Evolutionary conservation across 306 rosid species (phyloP).

Genomic region (Dalbergia oliveri): DNA sequence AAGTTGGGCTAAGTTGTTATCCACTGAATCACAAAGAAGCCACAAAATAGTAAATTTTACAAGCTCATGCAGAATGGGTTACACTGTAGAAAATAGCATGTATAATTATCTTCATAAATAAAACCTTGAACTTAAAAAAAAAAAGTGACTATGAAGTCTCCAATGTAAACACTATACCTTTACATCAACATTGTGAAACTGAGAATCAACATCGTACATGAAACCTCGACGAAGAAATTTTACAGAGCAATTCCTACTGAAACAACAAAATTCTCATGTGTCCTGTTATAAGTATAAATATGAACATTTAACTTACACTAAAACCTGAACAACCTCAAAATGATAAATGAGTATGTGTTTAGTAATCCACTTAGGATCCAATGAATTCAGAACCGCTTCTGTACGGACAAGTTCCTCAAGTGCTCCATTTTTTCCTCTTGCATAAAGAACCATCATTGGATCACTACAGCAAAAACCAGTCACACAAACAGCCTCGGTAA

Average conservation of each 20-base stretch:
- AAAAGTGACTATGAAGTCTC: slow-evolving; percentile 22
- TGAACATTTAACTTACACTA: slow-evolving; percentile 80
- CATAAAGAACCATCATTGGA: slow-evolving; percentile 83
- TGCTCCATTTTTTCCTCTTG: slow-evolving; percentile 83
- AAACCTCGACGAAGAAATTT: slow-evolving; percentile 67
- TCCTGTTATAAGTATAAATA: slow-evolving; percentile 43
- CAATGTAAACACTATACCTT: slow-evolving; percentile 65
- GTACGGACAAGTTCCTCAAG: slow-evolving; percentile 90
- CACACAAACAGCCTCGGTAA: slow-evolving; percentile 41
- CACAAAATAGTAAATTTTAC: slow-evolving; percentile 9
- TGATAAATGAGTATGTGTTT: slow-evolving; percentile 77
- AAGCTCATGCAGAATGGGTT: slow-evolving; percentile 17
- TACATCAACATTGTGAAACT: slow-evolving; percentile 77
- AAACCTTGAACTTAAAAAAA: slow-evolving; percentile 12
- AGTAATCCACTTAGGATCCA: slow-evolving; percentile 86
- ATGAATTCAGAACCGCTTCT: slow-evolving; percentile 85
- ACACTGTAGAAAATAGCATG: slow-evolving; percentile 20
- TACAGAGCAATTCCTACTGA: slow-evolving; percentile 47
- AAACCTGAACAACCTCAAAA: slow-evolving; percentile 87
- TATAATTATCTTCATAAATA: slow-evolving; percentile 33
- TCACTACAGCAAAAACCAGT: slow-evolving; percentile 64
- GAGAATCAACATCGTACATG: slow-evolving; percentile 89
- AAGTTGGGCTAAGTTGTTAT: slow-evolving; percentile 17
- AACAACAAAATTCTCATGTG: slow-evolving; percentile 48
- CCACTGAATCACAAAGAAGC: slow-evolving; percentile 31